Evolutionary conservation across 2,329 filamentous ascomycete genomes (phyloP).

Genomic region (Beauveria sp.): DNA sequence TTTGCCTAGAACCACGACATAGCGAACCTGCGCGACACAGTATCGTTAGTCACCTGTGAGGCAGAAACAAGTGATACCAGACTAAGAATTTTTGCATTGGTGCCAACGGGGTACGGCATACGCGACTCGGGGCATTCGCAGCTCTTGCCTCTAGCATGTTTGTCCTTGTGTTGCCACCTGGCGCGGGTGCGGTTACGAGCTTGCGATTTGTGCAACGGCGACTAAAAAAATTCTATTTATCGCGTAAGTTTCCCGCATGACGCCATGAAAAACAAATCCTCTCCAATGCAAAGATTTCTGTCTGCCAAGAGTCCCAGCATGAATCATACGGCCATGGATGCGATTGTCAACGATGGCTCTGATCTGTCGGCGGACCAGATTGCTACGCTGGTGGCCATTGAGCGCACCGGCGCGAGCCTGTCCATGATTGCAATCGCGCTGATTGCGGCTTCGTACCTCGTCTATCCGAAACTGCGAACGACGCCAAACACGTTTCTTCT

Average conservation of each 20-base stretch:
- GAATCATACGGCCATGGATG: not conserved
- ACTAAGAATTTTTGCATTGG: not conserved
- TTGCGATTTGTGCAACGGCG: not conserved
- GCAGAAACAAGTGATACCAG: not conserved
- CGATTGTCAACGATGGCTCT: not conserved
- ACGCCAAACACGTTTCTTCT: constrained; percentile 46
- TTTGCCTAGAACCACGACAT: not conserved
- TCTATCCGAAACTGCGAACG: constrained; percentile 45
- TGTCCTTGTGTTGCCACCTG: constrained; percentile 7
- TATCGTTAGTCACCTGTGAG: not conserved
- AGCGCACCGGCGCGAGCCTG: constrained; percentile 45
- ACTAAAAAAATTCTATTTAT: not conserved
- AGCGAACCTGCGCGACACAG: not conserved
- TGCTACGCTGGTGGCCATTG: constrained; percentile 39
- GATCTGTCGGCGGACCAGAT: constrained; percentile 30
- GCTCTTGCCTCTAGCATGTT: constrained; percentile 7
- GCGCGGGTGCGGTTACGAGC: constrained; percentile 2
- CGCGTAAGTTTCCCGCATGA: not conserved
- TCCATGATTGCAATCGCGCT: constrained; percentile 44
- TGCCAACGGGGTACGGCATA: not conserved
- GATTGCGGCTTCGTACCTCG: constrained; percentile 40
- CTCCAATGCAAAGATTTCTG: not conserved
- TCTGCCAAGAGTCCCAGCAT: not conserved
- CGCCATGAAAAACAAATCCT: not conserved
- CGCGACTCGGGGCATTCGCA: not conserved